These are phyloP conservation scores for Neopestalotiopsis sp. DNA, from an alignment of 2,329 filamentous ascomycete genomes.

Conservation along the genomic window DNA sequence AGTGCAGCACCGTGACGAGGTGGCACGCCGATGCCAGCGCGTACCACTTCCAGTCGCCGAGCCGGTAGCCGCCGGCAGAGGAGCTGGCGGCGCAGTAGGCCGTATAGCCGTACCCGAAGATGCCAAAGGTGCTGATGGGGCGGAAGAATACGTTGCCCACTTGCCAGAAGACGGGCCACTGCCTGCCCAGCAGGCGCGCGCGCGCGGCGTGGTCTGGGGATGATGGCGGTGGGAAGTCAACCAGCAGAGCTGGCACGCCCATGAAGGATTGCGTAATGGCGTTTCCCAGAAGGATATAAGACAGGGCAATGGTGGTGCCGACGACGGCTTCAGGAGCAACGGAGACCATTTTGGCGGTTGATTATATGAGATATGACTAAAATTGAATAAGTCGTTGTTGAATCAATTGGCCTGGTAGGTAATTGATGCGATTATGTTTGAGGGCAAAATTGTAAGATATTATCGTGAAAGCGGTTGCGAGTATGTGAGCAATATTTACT, in stretches of 20 bases:
- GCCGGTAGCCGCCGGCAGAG: slow-evolving; percentile 12
- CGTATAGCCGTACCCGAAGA: slow-evolving; percentile 51
- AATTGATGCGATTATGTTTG: background rate
- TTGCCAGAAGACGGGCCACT: slow-evolving; percentile 56
- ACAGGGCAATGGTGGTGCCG: slow-evolving; percentile 51
- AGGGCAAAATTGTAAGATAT: background rate
- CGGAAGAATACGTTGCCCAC: slow-evolving; percentile 56
- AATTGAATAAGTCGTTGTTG: background rate
- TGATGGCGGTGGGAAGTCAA: slow-evolving; percentile 47
- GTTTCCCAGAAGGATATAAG: slow-evolving; percentile 55
- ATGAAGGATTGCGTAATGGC: slow-evolving; percentile 58
- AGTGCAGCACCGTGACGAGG: slow-evolving; percentile 51
- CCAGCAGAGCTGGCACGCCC: slow-evolving; percentile 52
- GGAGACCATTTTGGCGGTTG: slow-evolving; percentile 21
- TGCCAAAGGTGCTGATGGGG: slow-evolving; percentile 53
- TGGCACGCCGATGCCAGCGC: slow-evolving; percentile 49
- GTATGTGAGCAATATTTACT: background rate
- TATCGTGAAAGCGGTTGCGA: background rate
- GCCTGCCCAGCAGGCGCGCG: slow-evolving; percentile 49
- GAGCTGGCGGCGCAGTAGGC: slow-evolving; percentile 36
- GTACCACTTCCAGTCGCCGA: slow-evolving; percentile 50
- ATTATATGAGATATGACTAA: background rate
- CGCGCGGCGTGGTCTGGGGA: slow-evolving; percentile 45
- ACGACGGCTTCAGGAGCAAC: slow-evolving; percentile 39
- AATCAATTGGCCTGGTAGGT: background rate